These are phyloP conservation scores for Saturnispora diversa DNA, from an alignment of 805 yeast genomes.

Conservation along the genomic window DNA sequence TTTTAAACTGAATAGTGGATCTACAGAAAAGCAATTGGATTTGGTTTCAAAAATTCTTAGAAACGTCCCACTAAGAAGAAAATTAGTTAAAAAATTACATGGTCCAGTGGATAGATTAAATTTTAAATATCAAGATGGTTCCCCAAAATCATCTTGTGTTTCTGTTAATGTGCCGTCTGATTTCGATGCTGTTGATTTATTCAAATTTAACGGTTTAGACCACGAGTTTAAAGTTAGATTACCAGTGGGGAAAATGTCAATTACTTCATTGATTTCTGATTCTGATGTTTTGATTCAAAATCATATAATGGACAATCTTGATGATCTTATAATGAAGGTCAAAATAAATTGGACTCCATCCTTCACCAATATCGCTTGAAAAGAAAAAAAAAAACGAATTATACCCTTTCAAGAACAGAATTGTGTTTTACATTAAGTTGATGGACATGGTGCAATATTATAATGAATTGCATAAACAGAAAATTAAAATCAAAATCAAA, in stretches of 20 bases:
- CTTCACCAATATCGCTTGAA: too few species aligned
- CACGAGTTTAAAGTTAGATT: background rate
- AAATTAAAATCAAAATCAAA: too few species aligned
- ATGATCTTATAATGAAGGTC: constrained; percentile 6
- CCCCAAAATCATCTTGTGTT: too few species aligned
- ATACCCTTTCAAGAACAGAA: too few species aligned
- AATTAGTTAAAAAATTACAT: background rate
- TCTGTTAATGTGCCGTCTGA: background rate
- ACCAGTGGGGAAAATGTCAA: constrained; percentile 16
- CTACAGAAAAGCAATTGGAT: background rate
- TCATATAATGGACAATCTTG: constrained; percentile 2
- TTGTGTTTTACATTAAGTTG: too few species aligned
- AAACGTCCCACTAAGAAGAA: constrained; percentile 2
- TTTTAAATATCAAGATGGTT: background rate
- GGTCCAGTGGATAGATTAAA: background rate
- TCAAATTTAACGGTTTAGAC: background rate
- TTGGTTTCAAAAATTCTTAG: background rate
- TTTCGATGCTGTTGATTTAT: constrained; percentile 1
- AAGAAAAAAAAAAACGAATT: too few species aligned
- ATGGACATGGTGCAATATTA: too few species aligned
- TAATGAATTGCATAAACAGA: too few species aligned
- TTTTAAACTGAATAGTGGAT: background rate
- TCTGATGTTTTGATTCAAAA: constrained; percentile 7
- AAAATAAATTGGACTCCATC: constrained; percentile 11
- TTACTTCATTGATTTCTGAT: constrained; percentile 17